These are phyloP conservation scores for Acer negundo DNA, from an alignment of 345 rosid species.

Conservation along the genomic window DNA sequence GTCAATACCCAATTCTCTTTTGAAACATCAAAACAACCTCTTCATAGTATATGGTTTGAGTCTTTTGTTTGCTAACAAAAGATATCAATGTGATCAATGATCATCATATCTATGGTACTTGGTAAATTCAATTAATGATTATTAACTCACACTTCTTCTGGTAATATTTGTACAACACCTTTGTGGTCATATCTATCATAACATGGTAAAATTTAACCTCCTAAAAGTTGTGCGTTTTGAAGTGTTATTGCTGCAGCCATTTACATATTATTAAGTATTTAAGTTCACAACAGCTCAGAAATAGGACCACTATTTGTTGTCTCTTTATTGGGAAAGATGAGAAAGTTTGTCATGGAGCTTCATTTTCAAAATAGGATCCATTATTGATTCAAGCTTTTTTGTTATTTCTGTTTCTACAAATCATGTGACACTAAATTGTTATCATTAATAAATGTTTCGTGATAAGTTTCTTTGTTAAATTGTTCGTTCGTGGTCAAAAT, in stretches of 20 bases:
- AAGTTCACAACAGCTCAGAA: background rate
- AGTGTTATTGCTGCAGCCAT: background rate
- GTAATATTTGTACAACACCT: background rate
- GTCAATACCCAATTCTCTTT: too few relatives aligned
- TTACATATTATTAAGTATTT: background rate
- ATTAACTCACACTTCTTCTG: background rate
- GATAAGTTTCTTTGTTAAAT: too few relatives aligned
- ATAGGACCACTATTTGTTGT: background rate
- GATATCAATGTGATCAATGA: background rate
- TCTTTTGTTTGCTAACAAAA: too few relatives aligned
- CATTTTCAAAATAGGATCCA: background rate
- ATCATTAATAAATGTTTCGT: too few relatives aligned
- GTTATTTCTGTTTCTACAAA: background rate
- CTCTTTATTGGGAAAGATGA: background rate
- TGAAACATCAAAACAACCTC: too few relatives aligned
- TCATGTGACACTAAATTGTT: background rate
- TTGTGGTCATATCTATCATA: background rate
- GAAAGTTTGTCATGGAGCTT: background rate
- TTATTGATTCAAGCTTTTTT: background rate
- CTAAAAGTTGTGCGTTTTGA: background rate
- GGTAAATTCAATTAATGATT: too few relatives aligned
- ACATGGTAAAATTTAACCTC: background rate
- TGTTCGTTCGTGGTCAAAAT: too few relatives aligned
- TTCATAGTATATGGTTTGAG: too few relatives aligned
- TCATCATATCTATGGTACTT: background rate